Conservation (phyloP, 257 asterid species). For the Eustoma russellianum region DNA sequence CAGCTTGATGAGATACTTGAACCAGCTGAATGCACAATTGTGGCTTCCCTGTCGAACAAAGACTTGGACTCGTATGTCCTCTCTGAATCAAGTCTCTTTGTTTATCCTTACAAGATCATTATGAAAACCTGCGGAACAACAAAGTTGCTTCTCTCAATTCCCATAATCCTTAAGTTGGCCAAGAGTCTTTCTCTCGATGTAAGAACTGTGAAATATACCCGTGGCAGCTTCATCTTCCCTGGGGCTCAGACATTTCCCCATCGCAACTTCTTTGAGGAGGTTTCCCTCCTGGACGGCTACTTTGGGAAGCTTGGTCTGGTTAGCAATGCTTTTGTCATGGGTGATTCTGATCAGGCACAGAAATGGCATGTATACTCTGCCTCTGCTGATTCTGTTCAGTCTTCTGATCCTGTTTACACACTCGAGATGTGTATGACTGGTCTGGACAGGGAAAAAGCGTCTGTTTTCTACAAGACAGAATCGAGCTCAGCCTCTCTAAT, state of each 20-base stretch:
- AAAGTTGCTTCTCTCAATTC: conserved; percentile 57
- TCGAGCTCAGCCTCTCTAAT: conserved; percentile 42
- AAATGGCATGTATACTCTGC: conserved; percentile 80
- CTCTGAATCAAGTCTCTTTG: conserved; percentile 82
- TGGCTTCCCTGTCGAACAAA: conserved; percentile 50
- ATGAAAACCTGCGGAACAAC: conserved; percentile 87
- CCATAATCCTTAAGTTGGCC: conserved; percentile 61
- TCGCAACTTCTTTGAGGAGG: conserved; percentile 72
- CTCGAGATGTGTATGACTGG: conserved; percentile 89
- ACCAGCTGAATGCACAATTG: conserved; percentile 92
- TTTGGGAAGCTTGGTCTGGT: conserved; percentile 53
- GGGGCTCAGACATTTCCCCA: conserved; percentile 77
- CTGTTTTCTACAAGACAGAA: conserved; percentile 52
- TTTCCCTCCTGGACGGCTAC: conserved; percentile 49
- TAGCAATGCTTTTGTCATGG: conserved; percentile 66
- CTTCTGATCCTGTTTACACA: conserved; percentile 43
- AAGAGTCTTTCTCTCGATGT: conserved; percentile 41
- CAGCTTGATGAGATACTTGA: conserved; percentile 61
- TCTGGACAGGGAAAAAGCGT: conserved; percentile 54
- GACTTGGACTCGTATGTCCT: conserved; percentile 69
- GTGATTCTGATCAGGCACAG: conserved; percentile 29
- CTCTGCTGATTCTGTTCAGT: conserved; percentile 28
- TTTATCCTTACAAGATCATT: conserved; percentile 59
- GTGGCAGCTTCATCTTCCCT: conserved; percentile 82
- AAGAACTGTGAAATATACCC: conserved; percentile 47